Conservation (phyloP, 2,329 filamentous ascomycete species). For the Dactylella cylindrospora region DNA sequence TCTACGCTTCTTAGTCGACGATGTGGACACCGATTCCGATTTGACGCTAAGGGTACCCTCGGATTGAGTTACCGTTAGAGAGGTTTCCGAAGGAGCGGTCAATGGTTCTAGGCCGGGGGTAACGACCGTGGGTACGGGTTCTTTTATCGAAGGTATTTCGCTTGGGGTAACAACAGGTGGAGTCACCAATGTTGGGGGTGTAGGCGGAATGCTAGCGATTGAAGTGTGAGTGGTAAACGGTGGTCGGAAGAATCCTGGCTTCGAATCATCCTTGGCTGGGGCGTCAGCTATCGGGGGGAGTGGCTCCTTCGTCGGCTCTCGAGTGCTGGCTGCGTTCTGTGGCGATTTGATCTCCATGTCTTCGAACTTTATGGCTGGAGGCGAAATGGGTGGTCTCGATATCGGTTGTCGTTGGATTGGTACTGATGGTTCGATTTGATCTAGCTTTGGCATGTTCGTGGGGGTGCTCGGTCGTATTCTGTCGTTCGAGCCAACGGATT, state of each 20-base stretch:
- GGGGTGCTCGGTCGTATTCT: conserved; percentile 38
- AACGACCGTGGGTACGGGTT: conserved; percentile 5
- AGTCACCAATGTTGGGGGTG: conserved; percentile 19
- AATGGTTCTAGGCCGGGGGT: conserved; percentile 6
- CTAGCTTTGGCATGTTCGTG: conserved; percentile 15
- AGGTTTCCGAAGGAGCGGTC: conserved; percentile 8
- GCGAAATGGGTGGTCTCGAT: neutral
- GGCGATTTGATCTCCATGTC: conserved; percentile 4
- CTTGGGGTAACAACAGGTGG: conserved; percentile 12
- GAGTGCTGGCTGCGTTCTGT: neutral
- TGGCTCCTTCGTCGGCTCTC: neutral
- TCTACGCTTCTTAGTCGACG: conserved; percentile 35
- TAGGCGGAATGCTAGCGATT: conserved; percentile 8
- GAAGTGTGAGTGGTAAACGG: conserved; percentile 9
- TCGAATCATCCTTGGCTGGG: neutral
- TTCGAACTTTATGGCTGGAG: conserved; percentile 8
- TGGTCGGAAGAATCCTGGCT: neutral
- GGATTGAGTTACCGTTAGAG: conserved; percentile 1
- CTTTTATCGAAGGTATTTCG: conserved; percentile 5
- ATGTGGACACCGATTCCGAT: conserved; percentile 29
- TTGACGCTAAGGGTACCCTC: conserved; percentile 21
- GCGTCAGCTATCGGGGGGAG: neutral
- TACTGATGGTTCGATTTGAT: neutral
- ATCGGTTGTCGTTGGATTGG: neutral
- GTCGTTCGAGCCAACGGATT: conserved; percentile 36